Evolutionary conservation across 1,284 basidiomycete genomes (phyloP), one percentile per base, ranked within the genome.

Genomic region (Pterulicium gracile): DNA sequence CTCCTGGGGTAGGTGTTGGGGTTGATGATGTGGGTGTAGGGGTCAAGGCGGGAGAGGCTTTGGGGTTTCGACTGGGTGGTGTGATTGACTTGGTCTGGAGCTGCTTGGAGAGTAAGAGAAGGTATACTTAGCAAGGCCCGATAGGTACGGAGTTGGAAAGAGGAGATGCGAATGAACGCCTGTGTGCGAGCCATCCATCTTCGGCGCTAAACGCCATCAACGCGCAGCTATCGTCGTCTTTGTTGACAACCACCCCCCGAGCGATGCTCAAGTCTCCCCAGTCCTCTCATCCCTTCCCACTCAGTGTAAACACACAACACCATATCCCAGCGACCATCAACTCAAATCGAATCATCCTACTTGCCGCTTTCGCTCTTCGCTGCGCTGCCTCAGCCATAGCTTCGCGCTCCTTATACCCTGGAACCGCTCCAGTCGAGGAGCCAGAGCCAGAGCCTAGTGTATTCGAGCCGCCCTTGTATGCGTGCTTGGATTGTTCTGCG

Each of bases 361-460:
- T 32, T n/a, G n/a, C 27, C 7, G 7, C n/a, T n/a, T 32, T 32
- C 27, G 27, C 7, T n/a, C 36, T 39, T 18, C 36, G 5, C 15
- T 39, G n/a, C 15, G 36, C 36, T 39, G 36, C 36, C 36, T 39
- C 36, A 15, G 36, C 36, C 36, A 39, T 39, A 15, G 36, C 15
- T 17, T 39, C 36, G n/a, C 36, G 5, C 7, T 5, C 36, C 4
- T 39, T 39, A 39, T 39, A 39, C 4, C 19, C 36, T 15, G 15
- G 7, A 7, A 32, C 27, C 15, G 15, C 36, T 32, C 5, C n/a
- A 7, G 36, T 13, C 19, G 36, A 7, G 15, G 36, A 7, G 5
- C 36, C 36, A 39, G 36, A 39, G 15, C n/a, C n/a, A n/a, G n/a
- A n/a, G n/a, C n/a, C n/a, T n/a, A 39, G 36, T 5, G 36, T 39